Evolutionary conservation across 352 stramenopile species (phyloP).

Genomic region (Aphanomyces cochlioides): DNA sequence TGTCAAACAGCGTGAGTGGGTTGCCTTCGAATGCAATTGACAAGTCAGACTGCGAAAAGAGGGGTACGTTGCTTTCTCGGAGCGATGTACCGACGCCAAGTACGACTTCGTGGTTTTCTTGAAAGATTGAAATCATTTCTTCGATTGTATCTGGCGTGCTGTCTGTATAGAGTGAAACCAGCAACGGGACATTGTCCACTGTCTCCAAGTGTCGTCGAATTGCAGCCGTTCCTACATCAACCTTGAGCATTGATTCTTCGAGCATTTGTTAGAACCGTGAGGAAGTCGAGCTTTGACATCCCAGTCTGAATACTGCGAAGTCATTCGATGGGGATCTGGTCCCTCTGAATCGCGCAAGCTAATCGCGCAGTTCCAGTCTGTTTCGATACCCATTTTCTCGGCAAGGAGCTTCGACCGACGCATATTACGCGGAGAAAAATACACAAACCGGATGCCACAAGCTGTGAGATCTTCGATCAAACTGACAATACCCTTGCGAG

Average conservation of each 20-base stretch:
- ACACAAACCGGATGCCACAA: conserved; percentile 97
- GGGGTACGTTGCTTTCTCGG: conserved; percentile 63
- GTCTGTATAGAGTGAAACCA: conserved; percentile 98
- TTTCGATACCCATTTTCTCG: conserved; percentile 98
- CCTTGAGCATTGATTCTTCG: not conserved
- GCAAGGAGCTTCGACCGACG: conserved; percentile 94
- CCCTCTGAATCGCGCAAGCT: conserved; percentile 90
- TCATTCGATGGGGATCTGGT: conserved; percentile 94
- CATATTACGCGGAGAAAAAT: conserved; percentile 99
- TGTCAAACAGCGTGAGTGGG: conserved; percentile 69
- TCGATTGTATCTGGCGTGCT: conserved; percentile 92
- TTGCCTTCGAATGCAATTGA: conserved; percentile 60
- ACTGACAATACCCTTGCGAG: conserved; percentile 91
- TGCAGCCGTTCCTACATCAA: conserved; percentile 49
- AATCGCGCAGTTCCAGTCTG: conserved; percentile 99
- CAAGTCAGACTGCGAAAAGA: conserved; percentile 75
- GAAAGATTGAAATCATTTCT: conserved; percentile 90
- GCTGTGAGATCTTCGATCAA: conserved; percentile 94
- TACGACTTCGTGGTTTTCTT: conserved; percentile 79
- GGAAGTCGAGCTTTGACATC: conserved; percentile 94
- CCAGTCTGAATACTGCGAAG: conserved; percentile 97
- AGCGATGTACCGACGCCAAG: conserved; percentile 76
- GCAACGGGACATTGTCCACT: conserved; percentile 97
- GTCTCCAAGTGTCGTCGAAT: conserved; percentile 96
- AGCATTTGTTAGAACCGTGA: conserved; percentile 72